phyloP scores from a whole-genome alignment of 306 rosid species.

The cucumber (Cucumis sativus) region DNA sequence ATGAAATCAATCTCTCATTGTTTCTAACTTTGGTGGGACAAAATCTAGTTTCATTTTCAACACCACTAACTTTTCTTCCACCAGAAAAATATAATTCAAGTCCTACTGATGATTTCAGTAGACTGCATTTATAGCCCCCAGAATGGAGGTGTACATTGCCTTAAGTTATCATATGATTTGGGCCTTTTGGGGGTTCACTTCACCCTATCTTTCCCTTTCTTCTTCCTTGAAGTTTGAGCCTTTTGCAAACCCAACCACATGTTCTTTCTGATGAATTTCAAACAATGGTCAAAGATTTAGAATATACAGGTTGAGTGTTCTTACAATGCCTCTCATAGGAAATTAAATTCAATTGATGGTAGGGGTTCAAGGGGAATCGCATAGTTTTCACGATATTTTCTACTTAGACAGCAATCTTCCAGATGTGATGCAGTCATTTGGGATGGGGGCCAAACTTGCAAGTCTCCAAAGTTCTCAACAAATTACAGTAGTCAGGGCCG shows the following conservation, averaged over 20 bases:
- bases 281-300: background rate
- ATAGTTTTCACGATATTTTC: background rate
- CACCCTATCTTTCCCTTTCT: background rate
- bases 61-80: background rate
- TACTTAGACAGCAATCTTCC: background rate
- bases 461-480: background rate
- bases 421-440: background rate
- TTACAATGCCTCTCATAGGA: background rate
- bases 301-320: background rate
- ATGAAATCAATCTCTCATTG: background rate
- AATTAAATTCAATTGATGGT: background rate
- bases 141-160: background rate
- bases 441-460: slow-evolving; percentile 2
- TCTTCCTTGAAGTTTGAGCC: background rate
- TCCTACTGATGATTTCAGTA: background rate
- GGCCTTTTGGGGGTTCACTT: background rate
- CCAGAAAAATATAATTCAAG: background rate
- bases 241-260: background rate
- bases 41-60: background rate
- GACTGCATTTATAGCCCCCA: background rate
- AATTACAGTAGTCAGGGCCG: background rate
- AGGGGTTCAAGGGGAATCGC: background rate
- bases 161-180: background rate
- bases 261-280: background rate
- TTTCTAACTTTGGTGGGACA: slow-evolving; percentile 2